Evolutionary conservation across 1,284 basidiomycete species (phyloP), one percentile per base, ranked within the genome.

Genomic region (Fomitopsis palustris): DNA sequence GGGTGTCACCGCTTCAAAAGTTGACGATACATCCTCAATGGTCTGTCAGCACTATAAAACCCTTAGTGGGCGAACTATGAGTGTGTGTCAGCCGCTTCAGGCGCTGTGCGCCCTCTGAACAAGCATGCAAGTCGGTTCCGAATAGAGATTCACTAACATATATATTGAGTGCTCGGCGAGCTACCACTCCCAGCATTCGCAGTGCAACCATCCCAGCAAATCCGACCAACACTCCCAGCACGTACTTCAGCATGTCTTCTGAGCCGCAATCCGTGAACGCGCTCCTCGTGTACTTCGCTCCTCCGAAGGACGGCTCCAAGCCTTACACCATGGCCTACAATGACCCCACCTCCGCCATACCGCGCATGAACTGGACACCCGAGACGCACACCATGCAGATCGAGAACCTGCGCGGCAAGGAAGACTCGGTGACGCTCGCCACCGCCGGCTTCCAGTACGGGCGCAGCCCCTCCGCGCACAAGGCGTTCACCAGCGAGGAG

Each of bases 351-450:
- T 66, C 65, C 8, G 68, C 67, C 16, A 43, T 62, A 41, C 68
- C 63, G 21, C 56, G 86, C 0, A 87, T 86, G 70, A 80, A 84
- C 64, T 80, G 77, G 61, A 75, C 71, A 62, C 71, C 75, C 2
- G 67, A 70, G 29, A 88, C 61, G 23, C 70, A 70, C 52, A 38
- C 73, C 1, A 74, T 81, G 1, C 59, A 75, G 19, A 78, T 88
- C 60, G 81, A 85, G 68, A 84, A 87, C 64, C 54, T 86, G 16
- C 78, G 85, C 21, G 84, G 83, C 3, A 81, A 78, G 60, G 81
- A 85, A 65, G 67, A 75, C 55, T 65, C 70, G 0, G 75, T 77
- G 31, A 73, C 75, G 2, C 77, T 87, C 23, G 85, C 87, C 61
- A 79, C 70, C 3, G 71, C 82, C 4, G 86, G 86, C 0, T 88